Percentiles rank a stretch among this genome's conserved stretches.
phyloP scores from a whole-genome alignment of 805 yeast species.

The Saccharomycopsis fermentans region DNA sequence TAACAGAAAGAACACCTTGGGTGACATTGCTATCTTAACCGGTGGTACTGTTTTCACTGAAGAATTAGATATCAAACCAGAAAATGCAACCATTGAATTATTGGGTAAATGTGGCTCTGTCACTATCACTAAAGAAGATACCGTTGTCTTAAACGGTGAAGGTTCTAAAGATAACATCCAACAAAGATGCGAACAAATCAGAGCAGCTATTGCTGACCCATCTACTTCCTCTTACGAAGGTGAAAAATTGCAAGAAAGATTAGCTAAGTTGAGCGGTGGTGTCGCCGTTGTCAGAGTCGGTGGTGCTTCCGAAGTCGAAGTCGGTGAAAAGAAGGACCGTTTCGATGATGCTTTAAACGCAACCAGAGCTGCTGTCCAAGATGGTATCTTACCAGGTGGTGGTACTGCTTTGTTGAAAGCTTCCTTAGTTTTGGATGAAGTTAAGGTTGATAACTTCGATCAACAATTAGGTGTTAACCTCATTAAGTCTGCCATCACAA shows the following conservation, averaged over 20 bases:
- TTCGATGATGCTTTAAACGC: slow-evolving; percentile 98
- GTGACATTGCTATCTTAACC: slow-evolving; percentile 88
- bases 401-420: slow-evolving; percentile 98
- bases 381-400: slow-evolving; percentile 98
- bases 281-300: slow-evolving; percentile 98
- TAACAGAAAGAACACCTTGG: slow-evolving; percentile 91
- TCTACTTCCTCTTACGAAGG: slow-evolving; percentile 78
- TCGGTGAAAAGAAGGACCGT: slow-evolving; percentile 98
- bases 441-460: slow-evolving; percentile 81
- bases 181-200: slow-evolving; percentile 90
- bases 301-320: slow-evolving; percentile 95
- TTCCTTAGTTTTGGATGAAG: slow-evolving; percentile 57
- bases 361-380: slow-evolving; percentile 97
- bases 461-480: slow-evolving; percentile 93
- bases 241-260: slow-evolving; percentile 94
- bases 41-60: slow-evolving; percentile 85
- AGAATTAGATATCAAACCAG: slow-evolving; percentile 92
- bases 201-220: slow-evolving; percentile 63
- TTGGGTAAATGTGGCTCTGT: slow-evolving; percentile 88
- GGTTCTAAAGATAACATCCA: slow-evolving; percentile 74
- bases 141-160: slow-evolving; percentile 86
- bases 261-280: slow-evolving; percentile 95
- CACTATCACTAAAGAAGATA: slow-evolving; percentile 91
- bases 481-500: slow-evolving; percentile 83
- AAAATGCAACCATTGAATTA: slow-evolving; percentile 80